Conservation (phyloP, 2,329 filamentous ascomycete species). For the Epichloe coenophiala region DNA sequence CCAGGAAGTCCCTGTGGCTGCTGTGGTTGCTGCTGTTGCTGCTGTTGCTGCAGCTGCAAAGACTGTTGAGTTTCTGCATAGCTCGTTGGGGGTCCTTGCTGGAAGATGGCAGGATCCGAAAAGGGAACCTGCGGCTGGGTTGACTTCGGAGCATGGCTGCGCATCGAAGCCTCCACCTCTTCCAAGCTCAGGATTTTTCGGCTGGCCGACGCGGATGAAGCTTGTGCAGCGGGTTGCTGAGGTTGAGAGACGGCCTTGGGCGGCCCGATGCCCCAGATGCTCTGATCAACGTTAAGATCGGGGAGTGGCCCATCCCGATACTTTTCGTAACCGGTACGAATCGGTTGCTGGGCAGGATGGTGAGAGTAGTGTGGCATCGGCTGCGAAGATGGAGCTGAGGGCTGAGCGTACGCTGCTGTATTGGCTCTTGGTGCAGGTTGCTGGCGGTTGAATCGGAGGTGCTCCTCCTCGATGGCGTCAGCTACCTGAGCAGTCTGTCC, state of each 20-base stretch:
- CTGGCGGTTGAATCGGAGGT: conserved; percentile 68
- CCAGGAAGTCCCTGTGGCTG: conserved; percentile 18
- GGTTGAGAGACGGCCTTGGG: conserved; percentile 26
- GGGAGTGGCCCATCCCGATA: conserved; percentile 79
- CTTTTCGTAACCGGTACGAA: conserved; percentile 77
- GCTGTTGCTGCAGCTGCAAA: conserved; percentile 13
- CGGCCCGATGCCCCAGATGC: conserved; percentile 73
- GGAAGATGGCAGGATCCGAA: conserved; percentile 17
- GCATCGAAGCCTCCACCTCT: conserved; percentile 91
- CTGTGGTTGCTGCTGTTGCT: conserved; percentile 14
- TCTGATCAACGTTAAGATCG: conserved; percentile 83
- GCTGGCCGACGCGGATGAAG: conserved; percentile 19
- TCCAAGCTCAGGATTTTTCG: conserved; percentile 91
- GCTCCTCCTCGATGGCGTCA: conserved; percentile 79
- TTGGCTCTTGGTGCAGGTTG: conserved; percentile 38
- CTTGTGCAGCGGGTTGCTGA: conserved; percentile 12
- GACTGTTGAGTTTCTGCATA: conserved; percentile 11
- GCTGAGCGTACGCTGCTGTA: conserved; percentile 14
- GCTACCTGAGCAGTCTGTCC: conserved; percentile 81
- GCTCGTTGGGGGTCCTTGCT: conserved; percentile 13
- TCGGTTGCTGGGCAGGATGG: conserved; percentile 40
- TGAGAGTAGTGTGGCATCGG: conserved; percentile 22
- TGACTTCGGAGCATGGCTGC: conserved; percentile 48
- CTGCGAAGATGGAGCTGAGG: conserved; percentile 18
- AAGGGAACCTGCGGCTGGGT: conserved; percentile 20